phyloP scores from a whole-genome alignment of 2,329 filamentous ascomycete species.

The Cytospora mali region DNA sequence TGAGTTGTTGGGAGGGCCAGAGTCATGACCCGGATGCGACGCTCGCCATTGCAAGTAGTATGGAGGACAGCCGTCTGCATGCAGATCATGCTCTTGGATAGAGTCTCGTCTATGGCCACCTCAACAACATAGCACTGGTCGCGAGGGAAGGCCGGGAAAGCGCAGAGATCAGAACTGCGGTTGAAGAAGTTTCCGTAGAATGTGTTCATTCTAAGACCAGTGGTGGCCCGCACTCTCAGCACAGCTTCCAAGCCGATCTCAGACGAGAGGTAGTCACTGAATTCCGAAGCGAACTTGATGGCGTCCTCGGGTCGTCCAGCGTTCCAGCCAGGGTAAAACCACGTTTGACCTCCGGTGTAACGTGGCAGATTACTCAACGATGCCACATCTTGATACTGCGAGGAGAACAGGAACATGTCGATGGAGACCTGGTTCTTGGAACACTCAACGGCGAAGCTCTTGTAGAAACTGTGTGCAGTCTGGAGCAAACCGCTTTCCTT shows the following conservation, averaged over 20 bases:
- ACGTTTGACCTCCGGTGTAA: conserved; percentile 96
- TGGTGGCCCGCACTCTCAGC: conserved; percentile 91
- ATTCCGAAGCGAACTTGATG: conserved; percentile 96
- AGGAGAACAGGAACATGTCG: conserved; percentile 97
- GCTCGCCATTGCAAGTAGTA: conserved; percentile 96
- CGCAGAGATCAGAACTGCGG: conserved; percentile 93
- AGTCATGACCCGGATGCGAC: conserved; percentile 92
- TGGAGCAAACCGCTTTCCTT: conserved; percentile 88
- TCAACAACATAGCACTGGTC: conserved; percentile 98
- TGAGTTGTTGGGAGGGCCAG: conserved; percentile 91
- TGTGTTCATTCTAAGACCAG: conserved; percentile 91
- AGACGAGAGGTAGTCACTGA: conserved; percentile 93
- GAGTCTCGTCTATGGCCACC: conserved; percentile 93
- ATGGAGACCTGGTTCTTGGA: conserved; percentile 99
- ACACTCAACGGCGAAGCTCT: conserved; percentile 97
- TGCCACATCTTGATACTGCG: conserved; percentile 95
- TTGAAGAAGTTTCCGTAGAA: conserved; percentile 99
- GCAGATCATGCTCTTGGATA: conserved; percentile 89
- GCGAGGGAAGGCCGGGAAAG: conserved; percentile 95
- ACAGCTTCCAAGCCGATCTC: conserved; percentile 97
- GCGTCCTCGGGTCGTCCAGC: conserved; percentile 91
- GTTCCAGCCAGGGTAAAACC: conserved; percentile 98
- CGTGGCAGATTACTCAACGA: conserved; percentile 92
- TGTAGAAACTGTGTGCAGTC: conserved; percentile 95
- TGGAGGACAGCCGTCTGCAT: conserved; percentile 94